Conservation (phyloP, 2,329 filamentous ascomycete genomes). For the Colletotrichum euphorbiae region DNA sequence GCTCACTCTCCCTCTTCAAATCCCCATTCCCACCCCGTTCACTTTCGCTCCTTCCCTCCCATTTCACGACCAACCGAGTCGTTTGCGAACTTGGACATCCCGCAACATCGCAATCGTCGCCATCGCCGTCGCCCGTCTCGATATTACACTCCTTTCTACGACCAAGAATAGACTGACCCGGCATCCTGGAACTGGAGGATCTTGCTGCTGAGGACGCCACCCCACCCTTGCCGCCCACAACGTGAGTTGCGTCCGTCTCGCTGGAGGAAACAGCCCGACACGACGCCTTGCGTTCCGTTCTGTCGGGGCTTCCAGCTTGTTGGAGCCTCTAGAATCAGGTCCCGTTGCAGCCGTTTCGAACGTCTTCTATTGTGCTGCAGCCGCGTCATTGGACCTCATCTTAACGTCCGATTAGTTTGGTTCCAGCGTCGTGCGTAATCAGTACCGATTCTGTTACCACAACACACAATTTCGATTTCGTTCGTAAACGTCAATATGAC, state of each 20-base stretch:
- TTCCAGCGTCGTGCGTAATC: neutral
- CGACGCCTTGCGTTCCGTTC: constrained; percentile 18
- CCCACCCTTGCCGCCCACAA: neutral
- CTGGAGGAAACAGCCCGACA: constrained; percentile 1
- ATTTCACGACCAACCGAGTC: constrained; percentile 14
- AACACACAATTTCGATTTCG: neutral
- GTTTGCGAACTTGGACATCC: constrained; percentile 18
- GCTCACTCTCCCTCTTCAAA: constrained; percentile 29
- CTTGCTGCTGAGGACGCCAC: neutral
- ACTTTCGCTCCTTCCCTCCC: neutral
- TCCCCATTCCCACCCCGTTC: constrained; percentile 28
- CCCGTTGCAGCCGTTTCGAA: neutral
- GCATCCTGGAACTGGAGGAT: neutral
- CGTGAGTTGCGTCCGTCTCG: constrained; percentile 4
- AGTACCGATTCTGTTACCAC: too few relatives aligned
- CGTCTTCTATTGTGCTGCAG: neutral
- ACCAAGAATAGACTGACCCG: neutral
- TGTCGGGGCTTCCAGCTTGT: neutral
- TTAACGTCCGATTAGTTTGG: neutral
- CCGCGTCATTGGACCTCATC: neutral
- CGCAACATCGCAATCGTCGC: constrained; percentile 17
- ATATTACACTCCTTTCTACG: constrained; percentile 1
- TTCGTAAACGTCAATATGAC: constrained; percentile 9
- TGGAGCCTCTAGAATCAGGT: neutral
- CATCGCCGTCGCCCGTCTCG: neutral